Evolutionary conservation across 768 basidiomycete species (phyloP).

Genomic region (Suillus ampliporus): DNA sequence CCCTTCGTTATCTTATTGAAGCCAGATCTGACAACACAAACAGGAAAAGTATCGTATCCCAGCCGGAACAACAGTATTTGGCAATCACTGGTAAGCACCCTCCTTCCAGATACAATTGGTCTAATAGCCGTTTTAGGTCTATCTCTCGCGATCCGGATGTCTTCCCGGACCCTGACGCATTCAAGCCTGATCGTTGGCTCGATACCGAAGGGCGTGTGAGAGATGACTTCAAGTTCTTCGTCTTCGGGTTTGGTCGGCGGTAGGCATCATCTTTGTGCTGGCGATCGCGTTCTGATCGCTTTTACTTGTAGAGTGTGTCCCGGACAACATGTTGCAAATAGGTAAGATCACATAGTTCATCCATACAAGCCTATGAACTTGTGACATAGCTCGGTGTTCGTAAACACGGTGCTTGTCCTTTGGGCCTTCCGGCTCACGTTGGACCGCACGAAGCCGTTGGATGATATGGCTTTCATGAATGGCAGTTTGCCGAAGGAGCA

Average conservation of each 20-base stretch:
- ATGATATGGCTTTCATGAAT: conserved; percentile 56
- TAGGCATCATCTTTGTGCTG: background rate
- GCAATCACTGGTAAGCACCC: conserved; percentile 34
- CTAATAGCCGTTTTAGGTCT: conserved; percentile 18
- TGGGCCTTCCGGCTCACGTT: conserved; percentile 24
- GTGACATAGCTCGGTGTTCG: conserved; percentile 2
- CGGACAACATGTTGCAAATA: conserved; percentile 8
- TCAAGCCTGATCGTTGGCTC: conserved; percentile 64
- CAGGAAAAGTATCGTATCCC: conserved; percentile 42
- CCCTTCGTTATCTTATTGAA: background rate
- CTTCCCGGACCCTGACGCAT: conserved; percentile 48
- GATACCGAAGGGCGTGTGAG: conserved; percentile 45
- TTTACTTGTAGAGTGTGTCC: conserved; percentile 32
- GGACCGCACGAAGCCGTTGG: conserved; percentile 54
- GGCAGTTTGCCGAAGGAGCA: conserved; percentile 28
- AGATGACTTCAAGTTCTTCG: conserved; percentile 54
- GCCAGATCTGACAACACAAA: background rate
- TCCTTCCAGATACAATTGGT: background rate
- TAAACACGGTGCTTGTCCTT: background rate
- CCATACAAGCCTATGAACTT: too few relatives aligned
- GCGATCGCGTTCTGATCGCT: background rate
- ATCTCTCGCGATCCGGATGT: conserved; percentile 31
- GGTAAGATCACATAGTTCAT: background rate
- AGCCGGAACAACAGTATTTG: conserved; percentile 38
- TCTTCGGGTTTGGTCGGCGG: conserved; percentile 59